phyloP scores from a whole-genome alignment of 768 basidiomycete species.

The Amanita phalloides region DNA sequence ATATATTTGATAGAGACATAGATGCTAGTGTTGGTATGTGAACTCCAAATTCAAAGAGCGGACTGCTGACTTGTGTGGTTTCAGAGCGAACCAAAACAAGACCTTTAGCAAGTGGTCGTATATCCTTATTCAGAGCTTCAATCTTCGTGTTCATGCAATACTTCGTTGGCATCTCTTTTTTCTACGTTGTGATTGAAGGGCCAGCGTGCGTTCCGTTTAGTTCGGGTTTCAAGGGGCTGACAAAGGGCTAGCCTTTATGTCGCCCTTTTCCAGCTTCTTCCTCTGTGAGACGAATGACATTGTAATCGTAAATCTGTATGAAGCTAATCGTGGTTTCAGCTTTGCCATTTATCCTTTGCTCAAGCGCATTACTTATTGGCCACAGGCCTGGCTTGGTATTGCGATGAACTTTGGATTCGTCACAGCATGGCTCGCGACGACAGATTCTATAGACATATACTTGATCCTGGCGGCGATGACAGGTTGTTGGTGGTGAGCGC shows the following conservation, averaged over 20 bases:
- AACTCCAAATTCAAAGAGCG: background rate
- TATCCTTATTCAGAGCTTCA: constrained; percentile 30
- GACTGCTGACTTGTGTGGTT: background rate
- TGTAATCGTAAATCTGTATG: constrained; percentile 10
- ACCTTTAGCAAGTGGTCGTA: constrained; percentile 37
- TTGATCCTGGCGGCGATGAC: constrained; percentile 24
- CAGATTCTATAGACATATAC: constrained; percentile 18
- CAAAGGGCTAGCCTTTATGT: constrained; percentile 23
- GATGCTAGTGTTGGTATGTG: constrained; percentile 42
- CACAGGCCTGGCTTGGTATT: constrained; percentile 51
- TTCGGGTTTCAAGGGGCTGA: constrained; percentile 11
- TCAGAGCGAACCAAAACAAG: constrained; percentile 37
- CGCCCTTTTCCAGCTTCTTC: constrained; percentile 34
- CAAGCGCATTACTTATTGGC: constrained; percentile 49
- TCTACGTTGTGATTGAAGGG: constrained; percentile 20
- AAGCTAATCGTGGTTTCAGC: constrained; percentile 16
- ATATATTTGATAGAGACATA: constrained; percentile 41
- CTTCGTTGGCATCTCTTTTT: constrained; percentile 26
- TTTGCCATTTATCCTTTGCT: constrained; percentile 40
- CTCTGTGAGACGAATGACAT: constrained; percentile 22
- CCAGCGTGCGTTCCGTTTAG: constrained; percentile 20
- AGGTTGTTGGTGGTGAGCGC: constrained; percentile 35
- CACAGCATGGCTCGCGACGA: constrained; percentile 35
- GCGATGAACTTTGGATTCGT: constrained; percentile 47
- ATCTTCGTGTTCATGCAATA: constrained; percentile 32